Percentiles rank a stretch among this genome's conserved stretches.
Evolutionary conservation across 495 filamentous ascomycete species (phyloP).

Genomic region (Neurospora terricola): DNA sequence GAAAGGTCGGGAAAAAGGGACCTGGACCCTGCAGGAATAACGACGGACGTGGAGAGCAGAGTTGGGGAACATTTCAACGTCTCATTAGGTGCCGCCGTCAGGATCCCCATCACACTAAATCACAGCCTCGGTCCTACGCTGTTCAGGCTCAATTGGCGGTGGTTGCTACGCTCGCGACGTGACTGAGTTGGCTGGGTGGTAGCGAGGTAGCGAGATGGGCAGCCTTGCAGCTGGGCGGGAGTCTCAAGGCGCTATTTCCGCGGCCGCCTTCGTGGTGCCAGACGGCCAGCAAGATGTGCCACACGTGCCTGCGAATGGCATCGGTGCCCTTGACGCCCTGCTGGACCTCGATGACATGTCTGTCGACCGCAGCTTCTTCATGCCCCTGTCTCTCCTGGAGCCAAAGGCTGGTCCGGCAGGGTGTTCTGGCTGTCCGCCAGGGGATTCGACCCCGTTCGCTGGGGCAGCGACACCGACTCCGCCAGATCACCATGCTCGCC

Average conservation of each 20-base stretch:
- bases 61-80: neutral
- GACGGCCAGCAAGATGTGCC: slow-evolving; percentile 4
- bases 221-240: slow-evolving; percentile 5
- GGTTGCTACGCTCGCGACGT: neutral
- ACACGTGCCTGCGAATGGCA: slow-evolving; percentile 8
- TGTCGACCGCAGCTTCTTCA: slow-evolving; percentile 4
- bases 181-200: neutral
- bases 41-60: neutral
- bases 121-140: neutral
- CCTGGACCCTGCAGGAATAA: neutral
- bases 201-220: slow-evolving; percentile 18
- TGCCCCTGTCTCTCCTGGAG: slow-evolving; percentile 1
- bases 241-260: slow-evolving; percentile 11
- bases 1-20: neutral
- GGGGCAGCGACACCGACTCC: slow-evolving; percentile 5
- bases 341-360: slow-evolving; percentile 11
- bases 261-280: neutral
- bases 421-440: neutral
- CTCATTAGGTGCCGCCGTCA: neutral
- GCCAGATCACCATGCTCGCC: slow-evolving; percentile 1
- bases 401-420: neutral
- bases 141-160: slow-evolving; percentile 1
- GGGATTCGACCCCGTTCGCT: neutral
- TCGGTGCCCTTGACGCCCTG: slow-evolving; percentile 11
- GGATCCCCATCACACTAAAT: neutral